Evolutionary conservation across 2,329 filamentous ascomycete species (phyloP).

Genomic region (Pezizomycotina sp.): DNA sequence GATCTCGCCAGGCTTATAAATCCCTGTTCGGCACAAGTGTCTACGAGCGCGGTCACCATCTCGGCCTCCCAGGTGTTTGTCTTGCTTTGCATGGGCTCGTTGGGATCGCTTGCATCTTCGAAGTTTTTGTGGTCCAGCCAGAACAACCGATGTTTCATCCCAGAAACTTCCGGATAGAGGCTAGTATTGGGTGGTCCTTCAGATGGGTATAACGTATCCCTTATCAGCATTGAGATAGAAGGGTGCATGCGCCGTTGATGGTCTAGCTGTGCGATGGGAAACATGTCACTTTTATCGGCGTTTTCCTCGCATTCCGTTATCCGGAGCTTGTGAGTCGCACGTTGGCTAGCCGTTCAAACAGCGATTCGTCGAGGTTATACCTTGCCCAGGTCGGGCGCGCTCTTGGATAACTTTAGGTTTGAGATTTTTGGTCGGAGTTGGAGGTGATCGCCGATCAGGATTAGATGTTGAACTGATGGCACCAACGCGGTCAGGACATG

Average conservation of each 20-base stretch:
- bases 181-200: constrained; percentile 34
- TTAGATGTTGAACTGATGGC: constrained; percentile 43
- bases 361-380: constrained; percentile 42
- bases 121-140: constrained; percentile 44
- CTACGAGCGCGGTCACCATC: constrained; percentile 29
- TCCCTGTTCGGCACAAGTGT: constrained; percentile 33
- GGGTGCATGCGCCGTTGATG: constrained; percentile 52
- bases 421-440: constrained; percentile 45
- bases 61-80: constrained; percentile 23
- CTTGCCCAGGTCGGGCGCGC: constrained; percentile 38
- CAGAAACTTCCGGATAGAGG: constrained; percentile 35
- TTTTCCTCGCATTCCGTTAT: constrained; percentile 35
- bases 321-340: too few species aligned
- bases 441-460: constrained; percentile 47
- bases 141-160: constrained; percentile 39
- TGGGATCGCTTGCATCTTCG: constrained; percentile 30
- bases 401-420: constrained; percentile 39
- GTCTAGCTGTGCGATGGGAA: constrained; percentile 34
- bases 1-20: constrained; percentile 44
- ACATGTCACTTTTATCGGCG: constrained; percentile 28
- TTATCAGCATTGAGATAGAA: constrained; percentile 42
- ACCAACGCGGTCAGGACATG: constrained; percentile 45
- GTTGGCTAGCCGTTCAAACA: constrained; percentile 43
- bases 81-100: constrained; percentile 29
- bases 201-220: constrained; percentile 40